Conservation (phyloP, 2,329 filamentous ascomycete genomes). For the Triangularia verruculosa region DNA sequence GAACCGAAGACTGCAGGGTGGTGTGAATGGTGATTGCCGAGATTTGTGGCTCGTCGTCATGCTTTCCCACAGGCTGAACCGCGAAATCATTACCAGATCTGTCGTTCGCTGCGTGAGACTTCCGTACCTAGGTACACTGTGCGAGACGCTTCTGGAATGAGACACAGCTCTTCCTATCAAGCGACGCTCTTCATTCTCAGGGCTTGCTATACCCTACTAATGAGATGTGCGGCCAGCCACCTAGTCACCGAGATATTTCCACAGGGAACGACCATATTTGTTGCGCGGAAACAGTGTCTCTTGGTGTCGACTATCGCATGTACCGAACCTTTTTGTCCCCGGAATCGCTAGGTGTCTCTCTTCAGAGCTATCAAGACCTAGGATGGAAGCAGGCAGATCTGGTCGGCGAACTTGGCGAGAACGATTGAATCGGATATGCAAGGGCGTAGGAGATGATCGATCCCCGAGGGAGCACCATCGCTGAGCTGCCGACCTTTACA, state of each 20-base stretch:
- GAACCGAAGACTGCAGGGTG: not conserved
- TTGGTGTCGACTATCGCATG: too few species aligned
- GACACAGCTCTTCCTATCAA: not conserved
- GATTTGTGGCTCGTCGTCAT: not conserved
- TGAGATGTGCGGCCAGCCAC: too few species aligned
- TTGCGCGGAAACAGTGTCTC: too few species aligned
- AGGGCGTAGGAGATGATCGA: slow-evolving; percentile 42
- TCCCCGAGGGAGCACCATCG: slow-evolving; percentile 42
- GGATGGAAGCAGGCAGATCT: slow-evolving; percentile 34
- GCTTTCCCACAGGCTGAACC: not conserved
- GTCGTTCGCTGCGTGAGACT: not conserved
- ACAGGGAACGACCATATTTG: too few species aligned
- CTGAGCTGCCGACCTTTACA: slow-evolving; percentile 43
- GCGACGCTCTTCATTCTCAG: too few species aligned
- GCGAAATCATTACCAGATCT: not conserved
- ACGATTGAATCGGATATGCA: slow-evolving; percentile 41
- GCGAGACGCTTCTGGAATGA: too few species aligned
- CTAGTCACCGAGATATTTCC: too few species aligned
- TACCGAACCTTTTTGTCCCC: too few species aligned
- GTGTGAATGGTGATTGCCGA: not conserved
- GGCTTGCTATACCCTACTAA: too few species aligned
- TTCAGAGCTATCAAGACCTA: slow-evolving; percentile 32
- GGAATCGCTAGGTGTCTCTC: too few species aligned
- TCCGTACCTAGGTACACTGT: too few species aligned
- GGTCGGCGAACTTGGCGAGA: slow-evolving; percentile 37